These are phyloP conservation scores for Eucalyptus cloeziana DNA, from an alignment of 345 rosid genomes.

Conservation along the genomic window DNA sequence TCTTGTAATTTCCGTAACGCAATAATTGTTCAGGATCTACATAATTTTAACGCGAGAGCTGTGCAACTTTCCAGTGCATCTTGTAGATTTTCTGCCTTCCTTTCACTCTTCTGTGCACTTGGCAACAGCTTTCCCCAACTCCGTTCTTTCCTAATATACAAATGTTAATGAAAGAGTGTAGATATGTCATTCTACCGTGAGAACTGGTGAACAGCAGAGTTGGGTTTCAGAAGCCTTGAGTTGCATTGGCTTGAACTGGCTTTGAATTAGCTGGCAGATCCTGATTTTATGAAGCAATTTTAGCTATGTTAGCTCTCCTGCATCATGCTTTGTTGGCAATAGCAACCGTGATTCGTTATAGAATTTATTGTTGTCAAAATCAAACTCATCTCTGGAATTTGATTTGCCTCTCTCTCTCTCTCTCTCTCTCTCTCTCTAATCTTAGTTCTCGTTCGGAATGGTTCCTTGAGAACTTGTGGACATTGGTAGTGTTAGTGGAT, in stretches of 20 bases:
- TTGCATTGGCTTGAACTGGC: not conserved
- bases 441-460: not conserved
- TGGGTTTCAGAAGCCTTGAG: not conserved
- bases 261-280: not conserved
- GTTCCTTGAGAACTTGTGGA: not conserved
- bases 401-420: not conserved
- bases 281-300: not conserved
- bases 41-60: not conserved
- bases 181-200: not conserved
- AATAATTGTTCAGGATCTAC: not conserved
- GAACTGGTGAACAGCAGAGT: not conserved
- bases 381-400: not conserved
- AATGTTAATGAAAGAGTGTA: not conserved
- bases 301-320: not conserved
- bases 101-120: not conserved
- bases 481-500: not conserved
- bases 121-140: not conserved
- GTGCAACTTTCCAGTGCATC: not conserved
- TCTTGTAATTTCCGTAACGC: not conserved
- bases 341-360: not conserved
- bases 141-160: not conserved
- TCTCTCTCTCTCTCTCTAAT: not conserved
- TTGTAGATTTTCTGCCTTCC: not conserved
- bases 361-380: not conserved
- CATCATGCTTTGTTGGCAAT: not conserved